Evolutionary conservation across 345 rosid genomes (phyloP), one percentile per base, ranked within the genome.

Genomic region (Euphorbia lathyris): DNA sequence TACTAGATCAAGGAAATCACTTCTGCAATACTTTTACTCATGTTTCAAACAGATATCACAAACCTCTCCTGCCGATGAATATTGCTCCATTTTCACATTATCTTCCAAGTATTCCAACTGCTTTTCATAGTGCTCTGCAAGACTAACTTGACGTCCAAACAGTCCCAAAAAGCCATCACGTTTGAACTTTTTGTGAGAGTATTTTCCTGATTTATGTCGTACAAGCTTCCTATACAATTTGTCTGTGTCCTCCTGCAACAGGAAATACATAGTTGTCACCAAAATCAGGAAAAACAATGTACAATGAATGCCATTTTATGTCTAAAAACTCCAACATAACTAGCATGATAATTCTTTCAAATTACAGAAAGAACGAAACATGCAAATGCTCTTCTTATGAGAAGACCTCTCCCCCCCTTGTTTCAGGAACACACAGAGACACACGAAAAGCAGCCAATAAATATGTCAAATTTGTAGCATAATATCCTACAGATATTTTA

Each of bases 131-230:
- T 80, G 86, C n/a, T 86, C 87, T 61, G 83, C 75, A 67, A 80
- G 72, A 83, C 83, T 83, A 76, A 88, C 92, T 77, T 73, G 82
- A 65, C 20, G 83, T 80, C 96, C 92, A 76, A 82, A 83, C 38
- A 93, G 75, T 76, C 97, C 98, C 67, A 88, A 72, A 52, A 84
- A 81, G 50, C 98, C 98, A 55, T 84, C 88, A 66, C 89, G 87
- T 68, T 7, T 81, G 50, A 66, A 71, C 56, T 68, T 72, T 65
- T 78, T 80, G 30, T 65, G 76, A 72, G 86, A 58, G 67, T 66
- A 65, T 61, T 66, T 81, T 7, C 60, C 12, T 7, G 82, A 86
- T 78, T 87, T 86, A 69, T 83, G 74, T 66, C 47, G 80, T 75
- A 82, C 72, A 56, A 93, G 87, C 72, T 75, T 88, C 83, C 72